These are phyloP conservation scores for Nannizzia gypsea DNA, from an alignment of 2,329 filamentous ascomycete genomes.

Conservation along the genomic window DNA sequence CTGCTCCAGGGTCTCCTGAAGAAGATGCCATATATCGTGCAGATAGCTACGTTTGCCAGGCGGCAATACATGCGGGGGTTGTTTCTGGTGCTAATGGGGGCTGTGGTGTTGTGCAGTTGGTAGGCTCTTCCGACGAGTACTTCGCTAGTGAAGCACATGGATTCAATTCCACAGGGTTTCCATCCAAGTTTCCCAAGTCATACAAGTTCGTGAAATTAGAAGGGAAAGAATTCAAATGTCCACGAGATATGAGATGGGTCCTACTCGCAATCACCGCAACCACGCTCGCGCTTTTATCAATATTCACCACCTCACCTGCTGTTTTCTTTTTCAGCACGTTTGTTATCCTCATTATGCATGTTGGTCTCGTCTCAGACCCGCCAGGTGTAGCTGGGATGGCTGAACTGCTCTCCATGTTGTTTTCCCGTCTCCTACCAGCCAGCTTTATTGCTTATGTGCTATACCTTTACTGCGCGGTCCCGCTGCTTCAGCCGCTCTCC, in stretches of 20 bases:
- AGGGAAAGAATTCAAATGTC: constrained; percentile 45
- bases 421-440: constrained; percentile 76
- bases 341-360: constrained; percentile 73
- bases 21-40: constrained; percentile 59
- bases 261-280: constrained; percentile 68
- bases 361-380: constrained; percentile 79
- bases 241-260: constrained; percentile 71
- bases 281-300: constrained; percentile 64
- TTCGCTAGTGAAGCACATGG: constrained; percentile 55
- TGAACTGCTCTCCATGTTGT: constrained; percentile 60
- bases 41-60: constrained; percentile 76
- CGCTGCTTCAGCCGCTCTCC: constrained; percentile 57
- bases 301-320: constrained; percentile 67
- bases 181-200: constrained; percentile 79
- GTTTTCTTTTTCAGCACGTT: constrained; percentile 82
- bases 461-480: constrained; percentile 68
- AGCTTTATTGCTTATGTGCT: constrained; percentile 80
- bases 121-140: constrained; percentile 57
- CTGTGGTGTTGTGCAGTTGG: constrained; percentile 66
- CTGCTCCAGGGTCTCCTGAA: constrained; percentile 26
- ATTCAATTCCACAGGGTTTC: constrained; percentile 65
- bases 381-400: constrained; percentile 57
- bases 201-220: constrained; percentile 61
- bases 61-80: constrained; percentile 73
- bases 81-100: constrained; percentile 61